These are phyloP conservation scores for Saccharomycopsis babjevae DNA, from an alignment of 805 yeast genomes.

Conservation along the genomic window DNA sequence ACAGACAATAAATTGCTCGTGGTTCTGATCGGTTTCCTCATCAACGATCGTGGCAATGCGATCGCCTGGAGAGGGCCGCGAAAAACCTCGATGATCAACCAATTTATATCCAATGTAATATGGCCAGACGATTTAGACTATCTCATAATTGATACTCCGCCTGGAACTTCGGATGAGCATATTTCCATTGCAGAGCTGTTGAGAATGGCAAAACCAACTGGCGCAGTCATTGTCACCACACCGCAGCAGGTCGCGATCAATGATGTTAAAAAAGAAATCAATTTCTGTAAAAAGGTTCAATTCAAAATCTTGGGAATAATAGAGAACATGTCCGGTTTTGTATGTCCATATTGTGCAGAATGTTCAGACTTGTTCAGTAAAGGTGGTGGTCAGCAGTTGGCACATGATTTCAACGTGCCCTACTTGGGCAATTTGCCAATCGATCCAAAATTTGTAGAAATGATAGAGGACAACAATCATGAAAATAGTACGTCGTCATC, in stretches of 20 bases:
- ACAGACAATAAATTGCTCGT: constrained; percentile 41
- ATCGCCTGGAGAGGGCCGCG: constrained; percentile 99
- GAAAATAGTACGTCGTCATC: constrained; percentile 19
- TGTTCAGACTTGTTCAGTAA: constrained; percentile 85
- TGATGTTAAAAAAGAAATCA: constrained; percentile 89
- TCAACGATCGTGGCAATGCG: constrained; percentile 76
- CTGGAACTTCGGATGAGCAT: constrained; percentile 98
- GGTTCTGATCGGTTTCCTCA: constrained; percentile 82
- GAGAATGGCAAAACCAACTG: constrained; percentile 62
- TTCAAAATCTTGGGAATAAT: constrained; percentile 74
- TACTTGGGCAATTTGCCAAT: constrained; percentile 87
- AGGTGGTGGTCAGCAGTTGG: constrained; percentile 79
- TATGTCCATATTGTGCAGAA: constrained; percentile 89
- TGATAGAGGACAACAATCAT: constrained; percentile 61
- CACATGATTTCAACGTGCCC: constrained; percentile 50
- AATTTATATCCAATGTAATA: constrained; percentile 78
- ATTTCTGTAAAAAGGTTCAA: constrained; percentile 80
- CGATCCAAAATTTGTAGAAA: constrained; percentile 81
- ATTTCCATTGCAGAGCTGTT: constrained; percentile 93
- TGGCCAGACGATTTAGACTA: constrained; percentile 69
- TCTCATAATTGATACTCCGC: constrained; percentile 90
- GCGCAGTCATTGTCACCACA: constrained; percentile 91
- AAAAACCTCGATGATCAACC: constrained; percentile 95
- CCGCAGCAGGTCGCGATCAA: constrained; percentile 91
- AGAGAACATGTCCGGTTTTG: constrained; percentile 95